Evolutionary conservation across 139 green algal genomes (phyloP), one percentile per base, ranked within the genome.

Genomic region (Raphidocelis subcapitata): DNA sequence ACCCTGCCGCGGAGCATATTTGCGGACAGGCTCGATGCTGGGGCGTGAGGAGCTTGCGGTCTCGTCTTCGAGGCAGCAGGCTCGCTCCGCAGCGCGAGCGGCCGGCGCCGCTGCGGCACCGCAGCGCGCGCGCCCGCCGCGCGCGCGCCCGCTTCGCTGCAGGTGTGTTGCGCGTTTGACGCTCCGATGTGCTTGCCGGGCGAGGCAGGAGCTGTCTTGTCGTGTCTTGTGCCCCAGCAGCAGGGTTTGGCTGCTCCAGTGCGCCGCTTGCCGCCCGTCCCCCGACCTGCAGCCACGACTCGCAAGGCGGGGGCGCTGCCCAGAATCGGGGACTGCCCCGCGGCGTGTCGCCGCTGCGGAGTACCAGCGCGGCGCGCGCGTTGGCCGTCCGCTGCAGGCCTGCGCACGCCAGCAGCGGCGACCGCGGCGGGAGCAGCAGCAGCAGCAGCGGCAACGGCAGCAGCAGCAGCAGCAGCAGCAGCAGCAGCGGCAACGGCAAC

Each of bases 391-490:
- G 67, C 32, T 74, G 65, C 67, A 65, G 52, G 20, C 52, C 65
- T 23, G 54, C 65, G 37, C 36, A 36, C 41, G 46, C 57, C 21
- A 74, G 55, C 49, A 57, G 49, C 20, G 20, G 37, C 67, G 65
- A 33, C 54, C 65, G 33, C 24, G 56, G 36, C 62, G 67, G 67
- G 15, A 74, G 52, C 47, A 73, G 32, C 28, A 12, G 44, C 49
- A 57, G n/a, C 67, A 65, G 26, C n/a, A 62, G n/a, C 55, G 10
- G 55, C 55, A 62, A 31, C 55, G 8, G 55, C n/a, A 62, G 55
- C 67, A 74, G 54, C 67, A 75, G 69, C 67, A 74, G 54, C 51
- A 65, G 52, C 20, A 56, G 23, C 54, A 31, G 24, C 54, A 74
- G 67, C 54, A 66, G 33, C 52, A 74, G 65, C 28, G 46, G 49